A percentile compares a stretch with the other conserved stretches of the same genome.
Evolutionary conservation across 2,329 filamentous ascomycete species (phyloP).

Genomic region (Zelopaecilomyces penicillatus): DNA sequence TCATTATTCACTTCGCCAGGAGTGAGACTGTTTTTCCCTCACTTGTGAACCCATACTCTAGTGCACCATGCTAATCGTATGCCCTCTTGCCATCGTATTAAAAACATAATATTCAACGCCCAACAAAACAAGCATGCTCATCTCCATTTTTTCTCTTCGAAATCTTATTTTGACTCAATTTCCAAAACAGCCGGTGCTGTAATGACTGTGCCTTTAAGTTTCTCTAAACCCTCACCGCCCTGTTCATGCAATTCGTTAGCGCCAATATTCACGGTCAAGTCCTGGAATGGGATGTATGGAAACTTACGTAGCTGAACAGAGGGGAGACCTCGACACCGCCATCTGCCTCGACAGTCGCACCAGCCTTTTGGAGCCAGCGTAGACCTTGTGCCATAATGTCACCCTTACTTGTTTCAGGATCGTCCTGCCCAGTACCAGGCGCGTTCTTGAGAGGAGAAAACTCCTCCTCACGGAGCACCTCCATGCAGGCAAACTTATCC

Average conservation of each 20-base stretch:
- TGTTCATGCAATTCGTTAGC: slow-evolving; percentile 19
- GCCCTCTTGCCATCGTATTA: neutral
- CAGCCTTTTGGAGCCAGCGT: slow-evolving; percentile 75
- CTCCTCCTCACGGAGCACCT: slow-evolving; percentile 94
- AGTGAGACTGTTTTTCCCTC: too few relatives aligned
- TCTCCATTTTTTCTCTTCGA: neutral
- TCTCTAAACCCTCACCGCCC: slow-evolving; percentile 56
- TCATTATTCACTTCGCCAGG: too few relatives aligned
- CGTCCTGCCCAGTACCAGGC: slow-evolving; percentile 77
- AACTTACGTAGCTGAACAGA: slow-evolving; percentile 87
- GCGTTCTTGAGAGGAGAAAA: slow-evolving; percentile 96
- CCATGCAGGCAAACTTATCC: slow-evolving; percentile 87
- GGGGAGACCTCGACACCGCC: slow-evolving; percentile 84
- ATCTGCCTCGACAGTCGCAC: slow-evolving; percentile 61
- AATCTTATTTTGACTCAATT: slow-evolving; percentile 24
- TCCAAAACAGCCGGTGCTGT: slow-evolving; percentile 45
- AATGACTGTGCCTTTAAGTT: slow-evolving; percentile 44
- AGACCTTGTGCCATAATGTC: slow-evolving; percentile 87
- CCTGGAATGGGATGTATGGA: neutral
- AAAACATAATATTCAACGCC: too few relatives aligned
- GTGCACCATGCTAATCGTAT: neutral
- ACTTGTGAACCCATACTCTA: neutral
- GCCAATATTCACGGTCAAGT: neutral
- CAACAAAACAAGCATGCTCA: neutral
- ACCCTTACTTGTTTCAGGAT: slow-evolving; percentile 82